These are phyloP conservation scores for Phytopythium kandeliae DNA, from an alignment of 352 stramenopile genomes.

Conservation along the genomic window DNA sequence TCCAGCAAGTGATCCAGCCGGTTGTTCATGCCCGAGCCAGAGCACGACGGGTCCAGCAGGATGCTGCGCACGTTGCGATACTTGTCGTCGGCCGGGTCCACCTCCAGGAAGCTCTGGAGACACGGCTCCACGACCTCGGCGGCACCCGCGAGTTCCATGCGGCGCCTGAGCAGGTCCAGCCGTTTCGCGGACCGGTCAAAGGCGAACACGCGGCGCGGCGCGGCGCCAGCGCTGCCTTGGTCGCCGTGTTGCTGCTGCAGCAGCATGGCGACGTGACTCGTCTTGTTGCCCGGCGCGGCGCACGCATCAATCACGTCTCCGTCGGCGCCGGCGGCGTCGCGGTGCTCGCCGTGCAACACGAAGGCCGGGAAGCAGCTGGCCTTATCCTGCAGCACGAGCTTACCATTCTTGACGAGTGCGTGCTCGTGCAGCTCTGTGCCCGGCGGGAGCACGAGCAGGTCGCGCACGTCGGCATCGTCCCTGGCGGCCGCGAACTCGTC, in stretches of 20 bases:
- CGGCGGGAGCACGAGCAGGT: constrained; percentile 90
- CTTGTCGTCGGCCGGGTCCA: constrained; percentile 60
- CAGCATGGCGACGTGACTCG: constrained; percentile 94
- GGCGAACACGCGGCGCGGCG: constrained; percentile 88
- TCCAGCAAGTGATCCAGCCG: constrained; percentile 90
- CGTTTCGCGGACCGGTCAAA: constrained; percentile 90
- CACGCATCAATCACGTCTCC: constrained; percentile 95
- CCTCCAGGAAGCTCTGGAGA: constrained; percentile 91
- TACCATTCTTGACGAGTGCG: constrained; percentile 70
- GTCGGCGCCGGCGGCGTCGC: constrained; percentile 31
- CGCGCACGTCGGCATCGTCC: constrained; percentile 81
- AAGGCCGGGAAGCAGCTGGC: constrained; percentile 96
- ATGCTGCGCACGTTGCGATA: constrained; percentile 90
- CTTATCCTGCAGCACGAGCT: constrained; percentile 96
- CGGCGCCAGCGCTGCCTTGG: constrained; percentile 26
- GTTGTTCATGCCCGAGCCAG: constrained; percentile 94
- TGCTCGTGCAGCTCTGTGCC: constrained; percentile 86
- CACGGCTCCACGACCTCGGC: constrained; percentile 76
- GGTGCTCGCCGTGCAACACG: constrained; percentile 83
- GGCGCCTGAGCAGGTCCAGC: constrained; percentile 81
- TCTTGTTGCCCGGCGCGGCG: constrained; percentile 98
- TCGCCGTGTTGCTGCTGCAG: constrained; percentile 59
- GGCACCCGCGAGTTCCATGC: constrained; percentile 82
- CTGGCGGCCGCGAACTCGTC: constrained; percentile 40
- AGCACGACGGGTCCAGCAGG: constrained; percentile 96